Evolutionary conservation across 768 basidiomycete genomes (phyloP), one percentile per base, ranked within the genome.

Genomic region (Serendipita indica): DNA sequence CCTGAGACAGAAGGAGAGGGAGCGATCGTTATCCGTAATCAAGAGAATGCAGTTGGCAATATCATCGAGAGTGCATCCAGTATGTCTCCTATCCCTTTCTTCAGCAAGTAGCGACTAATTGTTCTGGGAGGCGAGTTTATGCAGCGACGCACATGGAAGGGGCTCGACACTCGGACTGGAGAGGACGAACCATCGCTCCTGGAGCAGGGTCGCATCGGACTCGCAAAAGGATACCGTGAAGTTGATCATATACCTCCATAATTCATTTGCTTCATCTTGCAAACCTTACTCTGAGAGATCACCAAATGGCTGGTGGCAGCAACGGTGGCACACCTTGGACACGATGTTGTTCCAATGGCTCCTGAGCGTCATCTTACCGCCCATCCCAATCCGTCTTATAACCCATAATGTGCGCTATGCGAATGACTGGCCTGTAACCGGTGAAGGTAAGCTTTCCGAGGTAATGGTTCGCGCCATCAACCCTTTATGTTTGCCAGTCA

Each of bases 121-220:
- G n/a, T 61, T 46, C 37, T 57, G 33, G 13, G 61, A 81, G 89
- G 79, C 39, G 75, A 80, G 65, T 91, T 86, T 70, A 72, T 96
- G 16, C 80, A 84, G 28, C 72, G 72, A 14, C 79, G 92, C 46
- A 80, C 79, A 0, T 98, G 85, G 70, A 79, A 77, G 39, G 94
- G 94, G 1, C 73, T 97, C 25, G 93, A 97, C 60, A 71, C 79
- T 20, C 76, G 86, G 6, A 64, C 83, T 10, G 90, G 89, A 0
- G 74, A 86, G 67, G 89, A 94, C 65, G 77, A 74, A 1, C 92
- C 93, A 0, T 79, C 85, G 62, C 68, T 83, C 37, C 69, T 98
- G 60, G 89, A 96, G 70, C 87, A 94, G 68, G 94, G 94, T 0
- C 72, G 91, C 45, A 86, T 79, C 63, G 94, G 94, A 3, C 84